phyloP scores from a whole-genome alignment of 805 yeast genomes.

The Sporopachydermia quercuum region DNA sequence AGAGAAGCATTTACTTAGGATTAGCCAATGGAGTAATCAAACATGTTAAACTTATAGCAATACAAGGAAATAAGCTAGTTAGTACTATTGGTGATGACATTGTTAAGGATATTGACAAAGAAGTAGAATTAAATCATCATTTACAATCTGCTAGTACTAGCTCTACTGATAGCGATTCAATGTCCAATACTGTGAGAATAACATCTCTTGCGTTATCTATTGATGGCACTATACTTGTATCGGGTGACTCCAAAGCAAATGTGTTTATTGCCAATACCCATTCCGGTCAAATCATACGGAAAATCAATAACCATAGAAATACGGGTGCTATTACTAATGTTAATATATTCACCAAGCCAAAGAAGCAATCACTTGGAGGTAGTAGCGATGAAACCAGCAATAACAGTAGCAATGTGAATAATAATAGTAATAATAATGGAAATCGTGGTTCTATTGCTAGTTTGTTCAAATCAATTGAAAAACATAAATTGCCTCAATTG shows the following conservation, averaged over 20 bases:
- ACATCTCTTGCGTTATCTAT: constrained; percentile 44
- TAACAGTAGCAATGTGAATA: background rate
- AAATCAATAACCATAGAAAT: constrained; percentile 9
- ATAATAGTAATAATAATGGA: constrained; percentile 9
- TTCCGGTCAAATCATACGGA: constrained; percentile 49
- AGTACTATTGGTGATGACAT: constrained; percentile 21
- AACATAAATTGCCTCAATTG: constrained; percentile 35
- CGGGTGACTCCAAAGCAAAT: constrained; percentile 65
- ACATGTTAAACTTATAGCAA: constrained; percentile 27
- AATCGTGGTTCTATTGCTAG: constrained; percentile 17
- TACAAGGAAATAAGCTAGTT: constrained; percentile 17
- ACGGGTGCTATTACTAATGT: constrained; percentile 9
- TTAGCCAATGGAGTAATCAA: constrained; percentile 46
- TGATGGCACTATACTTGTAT: constrained; percentile 59
- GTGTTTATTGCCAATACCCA: constrained; percentile 53
- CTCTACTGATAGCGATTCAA: constrained; percentile 31
- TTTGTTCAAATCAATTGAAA: constrained; percentile 15
- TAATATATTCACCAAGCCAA: background rate
- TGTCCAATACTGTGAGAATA: constrained; percentile 22
- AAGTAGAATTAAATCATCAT: constrained; percentile 52
- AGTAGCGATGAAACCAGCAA: constrained; percentile 6
- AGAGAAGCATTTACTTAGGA: constrained; percentile 61
- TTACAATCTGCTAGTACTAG: constrained; percentile 31
- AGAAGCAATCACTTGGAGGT: constrained; percentile 8
- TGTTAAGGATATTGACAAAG: constrained; percentile 18